These are phyloP conservation scores for Apophysomyces elegans DNA, from an alignment of 371 early-diverging fungal species.

Conservation along the genomic window DNA sequence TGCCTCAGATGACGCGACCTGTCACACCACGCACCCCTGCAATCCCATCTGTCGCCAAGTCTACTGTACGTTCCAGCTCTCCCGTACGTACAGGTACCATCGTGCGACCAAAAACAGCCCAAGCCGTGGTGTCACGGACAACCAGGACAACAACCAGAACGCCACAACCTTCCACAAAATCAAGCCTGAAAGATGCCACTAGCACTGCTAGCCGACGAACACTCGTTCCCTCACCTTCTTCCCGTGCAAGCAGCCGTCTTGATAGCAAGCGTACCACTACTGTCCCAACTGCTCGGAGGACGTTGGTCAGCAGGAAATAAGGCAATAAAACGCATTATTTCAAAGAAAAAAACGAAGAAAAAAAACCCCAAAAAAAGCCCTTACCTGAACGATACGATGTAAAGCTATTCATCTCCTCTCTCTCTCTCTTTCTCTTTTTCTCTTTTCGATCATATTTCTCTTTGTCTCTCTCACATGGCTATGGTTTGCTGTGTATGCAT, in stretches of 20 bases:
- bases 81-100: background rate
- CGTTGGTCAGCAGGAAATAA: slow-evolving; percentile 13
- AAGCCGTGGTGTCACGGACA: background rate
- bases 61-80: background rate
- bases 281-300: slow-evolving; percentile 3
- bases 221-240: slow-evolving; percentile 4
- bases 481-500: slow-evolving; percentile 7
- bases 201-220: slow-evolving; percentile 8
- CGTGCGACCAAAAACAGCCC: background rate
- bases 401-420: background rate
- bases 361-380: background rate
- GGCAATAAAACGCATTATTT: slow-evolving; percentile 4
- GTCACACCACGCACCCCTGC: slow-evolving; percentile 10
- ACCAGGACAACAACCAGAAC: background rate
- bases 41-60: background rate
- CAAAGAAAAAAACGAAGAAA: background rate
- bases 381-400: slow-evolving; percentile 4
- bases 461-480: slow-evolving; percentile 6
- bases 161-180: slow-evolving; percentile 1
- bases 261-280: slow-evolving; percentile 6
- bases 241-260: background rate
- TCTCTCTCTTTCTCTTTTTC: background rate
- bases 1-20: background rate
- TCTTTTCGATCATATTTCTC: background rate
- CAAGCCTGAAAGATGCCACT: background rate